Evolutionary conservation across 2,329 filamentous ascomycete genomes (phyloP), one percentile per base, ranked within the genome.

Genomic region (Nigrograna mackinnonii): DNA sequence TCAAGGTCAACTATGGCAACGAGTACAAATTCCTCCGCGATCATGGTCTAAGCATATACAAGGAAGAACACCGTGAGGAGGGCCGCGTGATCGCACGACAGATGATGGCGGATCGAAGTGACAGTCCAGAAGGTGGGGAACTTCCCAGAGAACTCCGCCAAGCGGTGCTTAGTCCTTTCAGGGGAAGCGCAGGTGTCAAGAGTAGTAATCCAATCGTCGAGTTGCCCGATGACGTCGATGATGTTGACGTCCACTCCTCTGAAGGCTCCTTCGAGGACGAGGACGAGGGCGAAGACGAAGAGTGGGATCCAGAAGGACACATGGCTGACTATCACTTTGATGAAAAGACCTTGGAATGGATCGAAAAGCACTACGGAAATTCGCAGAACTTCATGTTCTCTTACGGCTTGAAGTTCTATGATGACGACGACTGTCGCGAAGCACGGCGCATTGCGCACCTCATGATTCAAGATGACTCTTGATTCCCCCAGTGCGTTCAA

Each of bases 381-480:
- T 47, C 46, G 19, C 36, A 43, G 30, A 43, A 47, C 19, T 54
- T 52, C 22, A 49, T 54, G 45, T 22, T 31, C 0, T 41, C 17
- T 7, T 44, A 49, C 32, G 50, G 48, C 24, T 36, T 54, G 22
- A 49, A 52, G 32, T 49, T 52, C 43, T 51, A 49, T 28, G 14
- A 45, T 22, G 40, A 44, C 7, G 46, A 54, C 14, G 50, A 54
- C 35, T 30, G 45, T 22, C 30, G 45, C 18, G 50, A 46, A 28
- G 46, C 48, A 6, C 37, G 45, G 39, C 18, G 4, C n/a, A 43
- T 51, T 37, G 42, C 26, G 20, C 20, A 43, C 22, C 37, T 16
- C 17, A 37, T 50, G 35, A 37, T 28, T 11, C 11, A 28, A 14
- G 24, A 28, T 28, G 24, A 28, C n/a, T n/a, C n/a, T n/a, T n/a